Percentiles rank a stretch among this genome's conserved stretches.
phyloP scores from a whole-genome alignment of 192 early-diverging fungal species.

The Coemansia sp. region DNA sequence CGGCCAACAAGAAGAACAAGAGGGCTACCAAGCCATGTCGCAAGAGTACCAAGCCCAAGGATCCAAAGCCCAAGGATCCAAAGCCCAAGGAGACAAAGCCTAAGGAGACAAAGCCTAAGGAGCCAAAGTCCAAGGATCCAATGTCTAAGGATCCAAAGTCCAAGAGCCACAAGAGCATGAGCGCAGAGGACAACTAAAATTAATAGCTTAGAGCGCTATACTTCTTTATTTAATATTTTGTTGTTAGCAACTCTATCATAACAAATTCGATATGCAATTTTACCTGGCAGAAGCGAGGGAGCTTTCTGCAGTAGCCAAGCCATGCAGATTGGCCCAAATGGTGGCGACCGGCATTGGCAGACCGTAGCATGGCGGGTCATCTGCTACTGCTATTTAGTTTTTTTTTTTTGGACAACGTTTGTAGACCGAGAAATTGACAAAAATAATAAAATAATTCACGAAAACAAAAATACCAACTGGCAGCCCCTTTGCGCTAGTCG shows the following conservation, averaged over 20 bases:
- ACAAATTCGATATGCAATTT: not conserved
- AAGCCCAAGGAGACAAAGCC: not conserved
- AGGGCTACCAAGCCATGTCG: not conserved
- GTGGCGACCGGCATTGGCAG: not conserved
- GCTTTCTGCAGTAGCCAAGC: not conserved
- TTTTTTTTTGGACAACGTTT: constrained; percentile 1
- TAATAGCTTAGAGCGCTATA: not conserved
- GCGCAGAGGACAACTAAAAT: not conserved
- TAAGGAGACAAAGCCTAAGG: not conserved
- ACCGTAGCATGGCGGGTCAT: not conserved
- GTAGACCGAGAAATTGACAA: not conserved
- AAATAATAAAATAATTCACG: not conserved
- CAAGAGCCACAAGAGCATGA: not conserved
- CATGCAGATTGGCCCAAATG: not conserved
- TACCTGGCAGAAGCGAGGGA: not conserved
- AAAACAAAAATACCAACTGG: not conserved
- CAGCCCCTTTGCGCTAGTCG: not conserved
- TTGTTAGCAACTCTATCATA: not conserved
- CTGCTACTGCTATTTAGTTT: not conserved
- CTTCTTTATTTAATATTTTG: not conserved
- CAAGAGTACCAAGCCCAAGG: not conserved
- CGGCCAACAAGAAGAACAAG: not conserved
- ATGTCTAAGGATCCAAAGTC: not conserved
- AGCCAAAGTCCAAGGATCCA: not conserved
- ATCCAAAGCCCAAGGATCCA: not conserved